Evolutionary conservation across 1,284 basidiomycete species (phyloP), one percentile per base, ranked within the genome.

Genomic region (Heterobasidion irregulare): DNA sequence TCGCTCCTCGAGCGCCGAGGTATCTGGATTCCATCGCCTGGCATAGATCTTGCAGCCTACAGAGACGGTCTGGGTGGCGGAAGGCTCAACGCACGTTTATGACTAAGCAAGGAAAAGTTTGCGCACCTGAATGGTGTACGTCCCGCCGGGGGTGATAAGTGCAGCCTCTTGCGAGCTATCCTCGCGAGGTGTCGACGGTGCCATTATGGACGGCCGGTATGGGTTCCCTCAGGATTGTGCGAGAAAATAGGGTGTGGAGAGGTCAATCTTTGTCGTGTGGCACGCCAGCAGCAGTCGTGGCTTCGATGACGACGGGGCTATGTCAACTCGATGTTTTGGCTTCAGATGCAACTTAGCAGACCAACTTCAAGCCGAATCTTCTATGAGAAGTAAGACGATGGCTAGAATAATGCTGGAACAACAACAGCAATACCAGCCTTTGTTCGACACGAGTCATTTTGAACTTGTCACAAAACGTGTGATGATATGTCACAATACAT

Each of bases 1-100:
- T 55, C 94, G 87, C 65, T 96, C 90, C 72, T 96, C 92, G 47
- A 77, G 74, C 63, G 84, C 60, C 32, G 54, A 77, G 26, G 87
- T 89, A 62, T 86, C 84, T 43, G 83, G 72, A 38, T 82, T 80
- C 56, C 87, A 86, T 62, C 94, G 87, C 54, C 82, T 81, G 61
- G 95, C 91, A 72, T 87, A 94, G 67, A 98, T 82, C 75, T 96
- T 96, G 75, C 94, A 96, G 57, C 94, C 94, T 62, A 94, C 89
- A 57, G 84, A 81, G 61, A 98, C 83, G 45, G 84, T 86, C 93
- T 96, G 70, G 46, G 46, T 10, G 46, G 46, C 10, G 15, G 46
- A 32, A 47, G 46, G 46, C 10, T 9, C 12, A 47, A 32, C 10
- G 2, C 46, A 56, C 62, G 41, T 56, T 52, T 57, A 60, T 62